These are phyloP conservation scores for Herpotrichia juniperi DNA, from an alignment of 2,329 filamentous ascomycete species.

Conservation along the genomic window DNA sequence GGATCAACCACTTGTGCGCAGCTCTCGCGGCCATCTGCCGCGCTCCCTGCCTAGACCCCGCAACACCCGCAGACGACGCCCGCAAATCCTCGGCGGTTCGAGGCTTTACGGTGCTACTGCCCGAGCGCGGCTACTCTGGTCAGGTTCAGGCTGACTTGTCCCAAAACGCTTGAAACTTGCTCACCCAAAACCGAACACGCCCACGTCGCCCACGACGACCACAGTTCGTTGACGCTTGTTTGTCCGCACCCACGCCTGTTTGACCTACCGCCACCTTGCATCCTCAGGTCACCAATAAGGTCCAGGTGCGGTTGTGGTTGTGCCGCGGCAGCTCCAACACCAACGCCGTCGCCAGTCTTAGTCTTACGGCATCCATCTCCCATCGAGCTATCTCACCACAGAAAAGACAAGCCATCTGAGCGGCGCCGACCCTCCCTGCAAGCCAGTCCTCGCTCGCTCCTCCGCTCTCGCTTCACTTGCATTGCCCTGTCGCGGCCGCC, in stretches of 20 bases:
- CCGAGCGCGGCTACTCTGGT: slow-evolving; percentile 11
- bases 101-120: too few relatives aligned
- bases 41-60: neutral
- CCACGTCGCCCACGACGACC: slow-evolving; percentile 5
- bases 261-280: too few relatives aligned
- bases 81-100: slow-evolving; percentile 12
- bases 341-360: neutral
- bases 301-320: neutral
- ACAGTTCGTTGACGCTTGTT: neutral
- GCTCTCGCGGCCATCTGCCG: neutral
- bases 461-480: neutral
- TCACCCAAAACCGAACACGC: slow-evolving; percentile 10
- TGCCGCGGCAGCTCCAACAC: slow-evolving; percentile 1
- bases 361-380: neutral
- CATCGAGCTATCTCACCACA: neutral
- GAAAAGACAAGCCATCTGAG: neutral
- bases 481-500: slow-evolving; percentile 1
- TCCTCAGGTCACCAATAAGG: too few relatives aligned
- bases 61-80: neutral
- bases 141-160: slow-evolving; percentile 2
- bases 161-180: slow-evolving; percentile 24
- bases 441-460: neutral
- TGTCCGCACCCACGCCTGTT: neutral
- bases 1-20: too few relatives aligned
- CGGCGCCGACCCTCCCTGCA: neutral